A percentile compares a stretch with the other conserved stretches of the same genome.
phyloP scores from a whole-genome alignment of 306 rosid species.

The Rubus parviflorus region DNA sequence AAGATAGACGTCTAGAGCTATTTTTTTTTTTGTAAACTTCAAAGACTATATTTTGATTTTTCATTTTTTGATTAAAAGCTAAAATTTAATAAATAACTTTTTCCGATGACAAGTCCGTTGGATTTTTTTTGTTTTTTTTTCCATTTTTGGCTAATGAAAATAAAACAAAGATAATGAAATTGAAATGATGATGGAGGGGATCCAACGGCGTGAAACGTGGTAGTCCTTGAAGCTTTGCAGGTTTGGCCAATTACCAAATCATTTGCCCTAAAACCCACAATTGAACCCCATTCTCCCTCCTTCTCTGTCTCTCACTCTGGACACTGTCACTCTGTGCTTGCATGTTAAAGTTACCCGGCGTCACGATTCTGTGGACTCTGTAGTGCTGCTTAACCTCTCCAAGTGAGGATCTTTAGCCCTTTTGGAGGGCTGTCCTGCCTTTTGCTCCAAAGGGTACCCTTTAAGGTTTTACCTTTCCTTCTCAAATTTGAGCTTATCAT shows the following conservation, averaged over 20 bases:
- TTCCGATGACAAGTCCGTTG: no score
- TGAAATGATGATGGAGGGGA: background rate
- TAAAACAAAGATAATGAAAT: background rate
- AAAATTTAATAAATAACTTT: no score
- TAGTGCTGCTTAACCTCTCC: background rate
- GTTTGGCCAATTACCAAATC: conserved; percentile 15
- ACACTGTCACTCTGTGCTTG: background rate
- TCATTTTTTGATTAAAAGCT: no score
- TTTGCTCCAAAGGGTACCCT: conserved; percentile 1
- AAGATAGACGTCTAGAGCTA: no score
- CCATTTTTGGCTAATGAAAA: background rate
- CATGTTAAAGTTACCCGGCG: background rate
- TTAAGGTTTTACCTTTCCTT: conserved; percentile 15
- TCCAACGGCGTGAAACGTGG: conserved; percentile 19
- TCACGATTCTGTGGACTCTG: background rate
- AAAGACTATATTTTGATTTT: no score
- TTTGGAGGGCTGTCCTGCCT: background rate
- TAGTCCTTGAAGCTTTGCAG: conserved; percentile 16
- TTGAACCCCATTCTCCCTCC: conserved; percentile 14
- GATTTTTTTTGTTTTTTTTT: no score
- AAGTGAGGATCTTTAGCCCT: background rate
- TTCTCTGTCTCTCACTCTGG: background rate
- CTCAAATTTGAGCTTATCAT: background rate
- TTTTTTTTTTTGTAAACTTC: no score
- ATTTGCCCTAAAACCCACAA: conserved; percentile 30